Evolutionary conservation across 2,329 filamentous ascomycete species (phyloP).

Genomic region (Bipolaris victoriae): DNA sequence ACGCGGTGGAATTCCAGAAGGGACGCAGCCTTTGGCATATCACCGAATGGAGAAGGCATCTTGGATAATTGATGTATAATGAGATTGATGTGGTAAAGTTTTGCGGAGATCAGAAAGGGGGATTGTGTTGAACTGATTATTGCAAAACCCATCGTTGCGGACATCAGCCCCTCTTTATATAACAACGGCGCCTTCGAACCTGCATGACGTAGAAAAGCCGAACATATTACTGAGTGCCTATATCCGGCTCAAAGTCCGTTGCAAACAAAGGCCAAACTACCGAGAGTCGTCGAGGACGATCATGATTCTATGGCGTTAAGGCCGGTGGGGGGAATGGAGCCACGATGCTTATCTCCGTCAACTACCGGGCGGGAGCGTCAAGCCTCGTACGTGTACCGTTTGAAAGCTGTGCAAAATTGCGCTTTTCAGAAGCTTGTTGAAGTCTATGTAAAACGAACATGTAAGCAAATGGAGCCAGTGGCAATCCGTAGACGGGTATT

Average conservation of each 20-base stretch:
- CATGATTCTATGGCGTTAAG: constrained; percentile 14
- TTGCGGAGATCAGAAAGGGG: not conserved
- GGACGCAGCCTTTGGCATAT: constrained; percentile 37
- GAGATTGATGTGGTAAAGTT: not conserved
- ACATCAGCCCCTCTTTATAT: constrained; percentile 8
- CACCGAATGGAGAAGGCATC: constrained; percentile 37
- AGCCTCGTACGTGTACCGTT: not conserved
- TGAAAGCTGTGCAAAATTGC: not conserved
- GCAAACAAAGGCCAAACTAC: not conserved
- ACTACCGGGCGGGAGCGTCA: constrained; percentile 1
- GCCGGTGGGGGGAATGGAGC: constrained; percentile 2
- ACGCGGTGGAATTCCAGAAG: constrained; percentile 60
- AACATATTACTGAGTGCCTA: not conserved
- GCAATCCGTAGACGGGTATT: not conserved
- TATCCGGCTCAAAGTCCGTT: not conserved
- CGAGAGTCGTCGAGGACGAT: constrained; percentile 3
- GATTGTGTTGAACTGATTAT: not conserved
- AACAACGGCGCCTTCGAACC: not conserved
- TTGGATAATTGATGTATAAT: not conserved
- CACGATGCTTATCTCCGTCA: constrained; percentile 10
- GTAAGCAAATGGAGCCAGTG: not conserved
- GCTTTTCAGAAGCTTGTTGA: not conserved
- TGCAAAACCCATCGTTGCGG: not conserved
- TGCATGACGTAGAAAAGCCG: constrained; percentile 12
- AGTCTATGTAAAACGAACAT: not conserved